phyloP scores from a whole-genome alignment of 202 grass and related monocot species.

The Cymbopogon flexuosus region DNA sequence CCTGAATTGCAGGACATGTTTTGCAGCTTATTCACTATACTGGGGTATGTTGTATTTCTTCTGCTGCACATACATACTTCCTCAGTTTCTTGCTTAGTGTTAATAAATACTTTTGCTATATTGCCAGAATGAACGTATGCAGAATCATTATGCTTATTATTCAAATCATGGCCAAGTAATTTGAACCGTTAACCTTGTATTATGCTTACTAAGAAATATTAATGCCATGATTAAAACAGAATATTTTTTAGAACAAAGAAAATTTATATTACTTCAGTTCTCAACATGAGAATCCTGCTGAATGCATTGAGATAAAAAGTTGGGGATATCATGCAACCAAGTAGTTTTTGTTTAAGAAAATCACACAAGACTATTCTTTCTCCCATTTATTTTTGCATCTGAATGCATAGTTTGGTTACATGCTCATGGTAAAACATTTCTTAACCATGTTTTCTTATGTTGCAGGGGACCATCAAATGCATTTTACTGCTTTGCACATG shows the following conservation, averaged over 20 bases:
- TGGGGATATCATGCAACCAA: too few relatives aligned
- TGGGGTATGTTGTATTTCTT: constrained; percentile 57
- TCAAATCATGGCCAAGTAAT: background rate
- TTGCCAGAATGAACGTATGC: background rate
- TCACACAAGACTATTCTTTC: constrained; percentile 17
- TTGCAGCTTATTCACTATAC: constrained; percentile 93
- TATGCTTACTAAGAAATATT: background rate
- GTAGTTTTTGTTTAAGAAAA: constrained; percentile 8
- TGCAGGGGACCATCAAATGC: constrained; percentile 76
- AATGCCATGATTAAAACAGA: background rate
- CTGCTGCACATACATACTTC: constrained; percentile 15
- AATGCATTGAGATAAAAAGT: too few relatives aligned
- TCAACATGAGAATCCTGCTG: too few relatives aligned
- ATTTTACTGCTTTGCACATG: constrained; percentile 92
- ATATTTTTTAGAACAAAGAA: background rate
- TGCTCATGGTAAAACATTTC: background rate
- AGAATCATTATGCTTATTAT: background rate
- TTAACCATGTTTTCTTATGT: constrained; percentile 3
- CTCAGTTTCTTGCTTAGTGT: background rate
- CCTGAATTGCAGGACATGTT: constrained; percentile 82
- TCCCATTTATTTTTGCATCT: background rate
- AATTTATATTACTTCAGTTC: too few relatives aligned
- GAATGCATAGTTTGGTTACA: background rate
- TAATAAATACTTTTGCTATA: constrained; percentile 12
- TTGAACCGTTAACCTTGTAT: background rate